Percentiles rank a stretch among this genome's conserved stretches.
Evolutionary conservation across 805 yeast species (phyloP).

Genomic region (Myxozyma mucilagina): DNA sequence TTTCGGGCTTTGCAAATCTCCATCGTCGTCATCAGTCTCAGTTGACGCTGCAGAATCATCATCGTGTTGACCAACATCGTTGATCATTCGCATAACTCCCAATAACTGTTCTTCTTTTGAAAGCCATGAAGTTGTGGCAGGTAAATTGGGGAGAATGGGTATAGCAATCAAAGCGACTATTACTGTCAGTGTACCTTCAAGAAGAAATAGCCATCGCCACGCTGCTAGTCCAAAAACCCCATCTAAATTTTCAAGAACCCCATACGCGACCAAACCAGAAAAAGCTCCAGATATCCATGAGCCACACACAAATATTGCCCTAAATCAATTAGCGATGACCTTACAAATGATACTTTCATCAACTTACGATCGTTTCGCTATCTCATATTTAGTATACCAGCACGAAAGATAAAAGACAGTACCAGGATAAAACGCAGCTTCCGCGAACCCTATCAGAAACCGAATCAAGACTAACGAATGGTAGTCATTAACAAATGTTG

Average conservation of each 20-base stretch:
- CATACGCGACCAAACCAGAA: constrained; percentile 58
- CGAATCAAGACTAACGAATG: constrained; percentile 51
- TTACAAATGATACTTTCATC: not conserved
- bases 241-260: constrained; percentile 49
- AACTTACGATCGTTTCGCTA: constrained; percentile 48
- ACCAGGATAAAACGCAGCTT: constrained; percentile 53
- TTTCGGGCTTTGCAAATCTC: not conserved
- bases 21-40: not conserved
- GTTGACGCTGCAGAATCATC: constrained; percentile 34
- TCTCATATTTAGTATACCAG: constrained; percentile 56
- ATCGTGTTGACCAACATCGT: constrained; percentile 48
- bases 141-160: constrained; percentile 55
- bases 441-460: constrained; percentile 50
- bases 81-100: constrained; percentile 44
- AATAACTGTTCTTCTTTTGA: constrained; percentile 48
- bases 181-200: constrained; percentile 58
- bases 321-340: not conserved
- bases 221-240: constrained; percentile 46
- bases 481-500: constrained; percentile 48
- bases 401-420: constrained; percentile 53
- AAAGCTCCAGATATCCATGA: constrained; percentile 53
- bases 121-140: constrained; percentile 50
- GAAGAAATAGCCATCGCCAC: constrained; percentile 59
- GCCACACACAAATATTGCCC: constrained; percentile 53
- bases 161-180: constrained; percentile 49